phyloP scores from a whole-genome alignment of 768 basidiomycete species.

The Kwoniella botswanensis region DNA sequence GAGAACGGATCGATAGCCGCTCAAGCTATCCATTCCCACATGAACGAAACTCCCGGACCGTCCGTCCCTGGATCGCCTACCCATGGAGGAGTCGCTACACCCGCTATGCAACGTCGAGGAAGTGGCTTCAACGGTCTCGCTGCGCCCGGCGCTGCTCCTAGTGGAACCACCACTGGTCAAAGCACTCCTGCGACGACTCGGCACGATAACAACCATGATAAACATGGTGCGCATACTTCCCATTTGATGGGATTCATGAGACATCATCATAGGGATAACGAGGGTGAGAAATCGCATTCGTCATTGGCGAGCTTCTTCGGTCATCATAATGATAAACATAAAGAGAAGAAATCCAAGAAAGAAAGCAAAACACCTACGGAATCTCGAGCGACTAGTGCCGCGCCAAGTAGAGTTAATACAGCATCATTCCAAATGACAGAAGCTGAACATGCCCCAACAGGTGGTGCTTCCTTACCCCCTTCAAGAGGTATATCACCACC shows the following conservation, averaged over 20 bases:
- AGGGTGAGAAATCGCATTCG: conserved; percentile 55
- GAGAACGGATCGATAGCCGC: conserved; percentile 34
- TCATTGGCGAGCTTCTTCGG: conserved; percentile 56
- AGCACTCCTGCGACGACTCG: conserved; percentile 24
- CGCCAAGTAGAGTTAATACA: conserved; percentile 43
- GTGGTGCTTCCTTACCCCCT: conserved; percentile 12
- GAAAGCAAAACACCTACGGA: conserved; percentile 41
- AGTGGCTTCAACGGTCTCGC: conserved; percentile 46
- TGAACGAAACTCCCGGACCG: conserved; percentile 38
- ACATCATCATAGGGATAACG: conserved; percentile 55
- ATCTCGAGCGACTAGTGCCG: conserved; percentile 37
- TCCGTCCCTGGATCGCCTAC: conserved; percentile 37
- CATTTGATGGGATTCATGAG: conserved; percentile 57
- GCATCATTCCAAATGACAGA: conserved; percentile 30
- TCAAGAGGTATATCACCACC: conserved; percentile 30
- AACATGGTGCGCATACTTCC: conserved; percentile 47
- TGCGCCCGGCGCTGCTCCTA: conserved; percentile 20
- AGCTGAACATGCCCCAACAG: conserved; percentile 15
- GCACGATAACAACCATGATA: conserved; percentile 28
- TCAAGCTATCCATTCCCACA: conserved; percentile 36
- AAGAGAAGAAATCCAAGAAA: conserved; percentile 48
- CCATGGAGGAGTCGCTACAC: conserved; percentile 39
- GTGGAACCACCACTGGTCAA: conserved; percentile 21
- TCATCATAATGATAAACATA: conserved; percentile 47
- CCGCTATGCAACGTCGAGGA: conserved; percentile 52